phyloP scores from a whole-genome alignment of 257 asterid genomes.

The Nicotiana benthamiana region DNA sequence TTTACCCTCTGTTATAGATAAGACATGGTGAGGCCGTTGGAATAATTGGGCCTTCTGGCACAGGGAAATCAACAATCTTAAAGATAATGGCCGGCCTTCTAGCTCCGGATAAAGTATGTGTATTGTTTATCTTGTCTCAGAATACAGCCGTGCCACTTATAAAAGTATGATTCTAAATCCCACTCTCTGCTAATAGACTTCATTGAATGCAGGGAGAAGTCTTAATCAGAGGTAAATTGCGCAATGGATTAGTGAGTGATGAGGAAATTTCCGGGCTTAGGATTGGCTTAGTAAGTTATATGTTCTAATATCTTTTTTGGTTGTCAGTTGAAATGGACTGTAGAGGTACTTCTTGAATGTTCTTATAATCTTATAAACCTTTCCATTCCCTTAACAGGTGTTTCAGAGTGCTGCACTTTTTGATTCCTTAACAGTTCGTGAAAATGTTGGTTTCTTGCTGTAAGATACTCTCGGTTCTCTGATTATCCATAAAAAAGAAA shows the following conservation, averaged over 20 bases:
- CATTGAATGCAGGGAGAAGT: constrained; percentile 76
- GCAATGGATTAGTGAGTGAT: constrained; percentile 88
- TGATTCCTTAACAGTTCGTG: constrained; percentile 94
- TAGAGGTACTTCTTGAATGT: constrained; percentile 16
- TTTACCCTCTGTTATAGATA: constrained; percentile 47
- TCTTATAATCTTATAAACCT: constrained; percentile 6
- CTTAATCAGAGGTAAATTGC: constrained; percentile 70
- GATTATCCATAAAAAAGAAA: not conserved
- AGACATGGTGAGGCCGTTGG: constrained; percentile 99
- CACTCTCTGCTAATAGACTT: constrained; percentile 12
- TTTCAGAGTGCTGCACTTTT: constrained; percentile 99
- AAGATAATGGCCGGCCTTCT: constrained; percentile 98
- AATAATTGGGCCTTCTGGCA: constrained; percentile 98
- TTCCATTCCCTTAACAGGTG: constrained; percentile 49
- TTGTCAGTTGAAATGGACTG: not conserved
- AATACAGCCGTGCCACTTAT: not conserved
- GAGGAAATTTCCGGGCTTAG: constrained; percentile 96
- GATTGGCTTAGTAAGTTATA: constrained; percentile 81
- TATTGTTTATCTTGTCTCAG: not conserved
- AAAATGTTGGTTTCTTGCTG: constrained; percentile 95
- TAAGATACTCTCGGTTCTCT: constrained; percentile 33
- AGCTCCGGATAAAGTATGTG: constrained; percentile 87
- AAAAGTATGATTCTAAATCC: constrained; percentile 10
- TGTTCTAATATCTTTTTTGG: not conserved
- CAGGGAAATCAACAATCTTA: constrained; percentile 94